A percentile compares a stretch with the other conserved stretches of the same genome.
Conservation (phyloP, 2,329 filamentous ascomycete genomes). For the Diaporthe destruens region DNA sequence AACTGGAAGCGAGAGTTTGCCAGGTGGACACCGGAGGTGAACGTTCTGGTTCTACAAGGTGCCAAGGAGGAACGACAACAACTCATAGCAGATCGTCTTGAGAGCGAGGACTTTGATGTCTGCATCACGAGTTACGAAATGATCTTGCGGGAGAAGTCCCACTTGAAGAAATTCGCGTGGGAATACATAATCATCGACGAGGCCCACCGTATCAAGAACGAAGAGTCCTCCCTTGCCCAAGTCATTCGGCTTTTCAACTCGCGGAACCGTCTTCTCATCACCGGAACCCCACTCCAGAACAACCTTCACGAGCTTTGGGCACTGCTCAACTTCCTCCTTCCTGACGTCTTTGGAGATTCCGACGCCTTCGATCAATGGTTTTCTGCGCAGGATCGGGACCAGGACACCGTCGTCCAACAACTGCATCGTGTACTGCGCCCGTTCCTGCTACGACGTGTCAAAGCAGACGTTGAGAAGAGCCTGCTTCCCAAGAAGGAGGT, state of each 20-base stretch:
- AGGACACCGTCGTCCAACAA: conserved; percentile 96
- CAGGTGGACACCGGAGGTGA: conserved; percentile 95
- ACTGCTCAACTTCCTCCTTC: conserved; percentile 95
- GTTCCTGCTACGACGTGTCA: conserved; percentile 94
- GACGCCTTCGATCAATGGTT: conserved; percentile 99
- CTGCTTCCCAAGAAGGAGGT: conserved; percentile 96
- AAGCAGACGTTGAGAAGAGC: conserved; percentile 98
- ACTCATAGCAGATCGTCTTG: conserved; percentile 89
- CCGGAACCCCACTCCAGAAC: conserved; percentile 96
- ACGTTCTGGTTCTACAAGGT: conserved; percentile 93
- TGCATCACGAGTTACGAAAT: conserved; percentile 99
- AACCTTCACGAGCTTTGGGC: conserved; percentile 99
- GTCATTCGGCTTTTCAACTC: conserved; percentile 98
- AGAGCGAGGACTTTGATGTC: conserved; percentile 91
- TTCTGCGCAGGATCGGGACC: conserved; percentile 87
- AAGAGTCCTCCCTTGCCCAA: conserved; percentile 95
- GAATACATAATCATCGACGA: conserved; percentile 99
- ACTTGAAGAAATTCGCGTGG: conserved; percentile 98
- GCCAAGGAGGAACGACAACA: conserved; percentile 92
- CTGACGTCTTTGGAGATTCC: conserved; percentile 96
- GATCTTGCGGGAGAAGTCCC: conserved; percentile 94
- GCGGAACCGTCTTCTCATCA: conserved; percentile 93
- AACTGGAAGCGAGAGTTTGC: conserved; percentile 98
- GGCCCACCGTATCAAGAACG: conserved; percentile 98
- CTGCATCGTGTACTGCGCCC: conserved; percentile 92